Base-by-base conservation (phyloP, 2,329 filamentous ascomycete species). In the Chaetomiaceae sp. region DNA sequence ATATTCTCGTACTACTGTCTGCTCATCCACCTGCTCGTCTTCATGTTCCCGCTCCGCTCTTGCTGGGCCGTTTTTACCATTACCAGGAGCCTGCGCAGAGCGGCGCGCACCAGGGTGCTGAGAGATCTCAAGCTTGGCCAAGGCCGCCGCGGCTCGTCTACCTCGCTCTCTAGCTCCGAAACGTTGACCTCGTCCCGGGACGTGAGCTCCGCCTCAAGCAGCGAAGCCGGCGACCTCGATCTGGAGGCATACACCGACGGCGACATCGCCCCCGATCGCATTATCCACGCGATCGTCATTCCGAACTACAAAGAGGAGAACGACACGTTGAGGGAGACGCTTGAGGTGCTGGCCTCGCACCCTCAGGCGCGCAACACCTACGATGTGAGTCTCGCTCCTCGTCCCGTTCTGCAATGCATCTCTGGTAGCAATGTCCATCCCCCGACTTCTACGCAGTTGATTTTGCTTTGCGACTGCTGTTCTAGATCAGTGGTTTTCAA, bases 291-390 rank as follows among this genome's bases (percentile, higher is more conserved):
- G 12, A 84, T 88, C 51, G 70, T 87, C 52, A 72, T 88, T 35
- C 84, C 84, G 15, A 86, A 86, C 58, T 88, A 87, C 67, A 84
- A 84, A 63, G 84, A 88, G 62, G 82, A 86, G 47, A 67, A 81
- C 47, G 79, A 84, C 48, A 84, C 79, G 0, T 68, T 87, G 38
- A 73, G 77, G 52, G 81, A 85, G 59, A 87, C 84, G 0, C 65
- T 88, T 17, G 77, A 81, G 33, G 83, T 87, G 18, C 65, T 87
- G 49, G 81, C 81, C 5, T 82, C 75, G 24, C 84, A 88, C 58
- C 73, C 78, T 0, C 75, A 78, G 54, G 83, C 84, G 20, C 69
- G 71, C 45, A 70, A 68, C 55, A 78, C 74, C 40, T 88, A 87
- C 61, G 83, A 87, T 71, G 83, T 86, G 65, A 72, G 82, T 77